These are phyloP conservation scores for Plantago rigida DNA, from an alignment of 305 asterid genomes.

Conservation along the genomic window DNA sequence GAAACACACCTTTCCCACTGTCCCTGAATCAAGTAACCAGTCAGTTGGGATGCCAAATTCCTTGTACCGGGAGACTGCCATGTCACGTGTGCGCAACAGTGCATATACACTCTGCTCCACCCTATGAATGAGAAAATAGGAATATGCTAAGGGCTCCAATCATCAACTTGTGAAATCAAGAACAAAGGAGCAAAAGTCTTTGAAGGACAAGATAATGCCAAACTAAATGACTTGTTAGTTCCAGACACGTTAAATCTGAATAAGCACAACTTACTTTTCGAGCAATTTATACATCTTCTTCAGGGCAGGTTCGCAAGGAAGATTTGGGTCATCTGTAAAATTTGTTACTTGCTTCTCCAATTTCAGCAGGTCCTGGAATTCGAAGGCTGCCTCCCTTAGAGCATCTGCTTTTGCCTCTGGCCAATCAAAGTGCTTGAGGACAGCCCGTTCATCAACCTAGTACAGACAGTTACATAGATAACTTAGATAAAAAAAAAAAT, in stretches of 20 bases:
- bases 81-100: constrained; percentile 75
- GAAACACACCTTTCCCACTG: constrained; percentile 72
- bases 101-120: constrained; percentile 88
- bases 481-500: constrained; percentile 1
- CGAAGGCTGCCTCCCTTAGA: constrained; percentile 85
- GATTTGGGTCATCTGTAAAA: constrained; percentile 67
- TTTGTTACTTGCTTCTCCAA: constrained; percentile 70
- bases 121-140: constrained; percentile 31
- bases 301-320: constrained; percentile 78
- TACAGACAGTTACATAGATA: constrained; percentile 7
- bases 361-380: constrained; percentile 80
- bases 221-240: background rate
- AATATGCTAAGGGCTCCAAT: background rate
- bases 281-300: constrained; percentile 92
- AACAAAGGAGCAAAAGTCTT: background rate
- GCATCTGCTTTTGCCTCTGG: constrained; percentile 98
- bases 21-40: constrained; percentile 89
- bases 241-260: background rate
- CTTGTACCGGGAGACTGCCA: constrained; percentile 79
- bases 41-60: constrained; percentile 85
- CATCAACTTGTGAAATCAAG: background rate
- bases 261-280: constrained; percentile 61
- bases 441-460: constrained; percentile 92
- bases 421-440: constrained; percentile 94
- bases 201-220: background rate